Evolutionary conservation across 441 rosid genomes (phyloP).

Genomic region (Populus hybrid): DNA sequence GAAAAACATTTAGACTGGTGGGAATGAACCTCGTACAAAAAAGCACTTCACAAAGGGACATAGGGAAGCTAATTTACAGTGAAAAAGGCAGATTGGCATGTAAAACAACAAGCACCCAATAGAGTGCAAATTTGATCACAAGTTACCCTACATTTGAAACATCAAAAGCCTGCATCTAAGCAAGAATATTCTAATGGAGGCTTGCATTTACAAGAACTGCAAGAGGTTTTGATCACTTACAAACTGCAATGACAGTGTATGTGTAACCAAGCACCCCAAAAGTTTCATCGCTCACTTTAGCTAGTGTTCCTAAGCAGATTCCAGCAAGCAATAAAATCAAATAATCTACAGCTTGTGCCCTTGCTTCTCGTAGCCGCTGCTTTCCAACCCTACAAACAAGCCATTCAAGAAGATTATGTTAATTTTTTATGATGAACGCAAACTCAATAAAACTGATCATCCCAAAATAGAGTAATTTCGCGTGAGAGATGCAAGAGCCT

Average conservation of each 20-base stretch:
- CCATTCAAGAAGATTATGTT: neutral
- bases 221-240: conserved; percentile 52
- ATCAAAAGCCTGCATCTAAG: neutral
- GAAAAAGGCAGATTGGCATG: neutral
- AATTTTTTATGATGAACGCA: neutral
- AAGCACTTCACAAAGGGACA: neutral
- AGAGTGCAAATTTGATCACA: neutral
- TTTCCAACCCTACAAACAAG: conserved; percentile 64
- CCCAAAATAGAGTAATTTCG: neutral
- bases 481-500: neutral
- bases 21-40: conserved; percentile 2
- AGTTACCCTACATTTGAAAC: neutral
- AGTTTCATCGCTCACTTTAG: conserved; percentile 92
- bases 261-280: conserved; percentile 87
- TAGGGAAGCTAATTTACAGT: too few species aligned
- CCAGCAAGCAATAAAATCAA: conserved; percentile 87
- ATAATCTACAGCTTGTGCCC: conserved; percentile 80
- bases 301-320: conserved; percentile 93
- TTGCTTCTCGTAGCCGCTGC: conserved; percentile 88
- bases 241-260: conserved; percentile 90
- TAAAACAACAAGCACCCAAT: neutral
- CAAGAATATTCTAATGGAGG: neutral
- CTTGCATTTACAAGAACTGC: neutral
- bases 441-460: neutral
- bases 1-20: conserved; percentile 4